phyloP scores from a whole-genome alignment of 2,329 filamentous ascomycete genomes.

The Ophiostoma populinum region DNA sequence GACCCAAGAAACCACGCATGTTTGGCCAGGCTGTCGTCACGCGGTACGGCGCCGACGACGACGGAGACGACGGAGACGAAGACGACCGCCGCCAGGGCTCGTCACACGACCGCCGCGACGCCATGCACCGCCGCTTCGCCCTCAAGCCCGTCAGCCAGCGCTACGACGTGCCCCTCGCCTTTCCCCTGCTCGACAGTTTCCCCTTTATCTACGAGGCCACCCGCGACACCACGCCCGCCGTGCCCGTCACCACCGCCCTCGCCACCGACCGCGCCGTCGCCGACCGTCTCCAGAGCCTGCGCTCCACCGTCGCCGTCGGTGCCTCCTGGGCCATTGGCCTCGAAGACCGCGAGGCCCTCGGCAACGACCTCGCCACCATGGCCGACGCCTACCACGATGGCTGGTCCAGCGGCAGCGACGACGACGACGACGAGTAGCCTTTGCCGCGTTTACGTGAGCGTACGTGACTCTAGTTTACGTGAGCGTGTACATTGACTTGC shows the following conservation, averaged over 20 bases:
- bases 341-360: conserved; percentile 71
- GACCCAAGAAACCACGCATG: conserved; percentile 17
- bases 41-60: conserved; percentile 13
- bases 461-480: no score
- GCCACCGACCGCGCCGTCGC: conserved; percentile 63
- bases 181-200: conserved; percentile 71
- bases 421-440: conserved; percentile 46
- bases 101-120: conserved; percentile 7
- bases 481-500: no score
- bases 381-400: conserved; percentile 80
- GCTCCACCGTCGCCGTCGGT: conserved; percentile 36
- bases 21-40: conserved; percentile 25
- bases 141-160: conserved; percentile 16
- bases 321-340: conserved; percentile 40
- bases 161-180: conserved; percentile 37
- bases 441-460: no score
- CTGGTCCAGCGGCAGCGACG: conserved; percentile 63
- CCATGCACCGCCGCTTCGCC: conserved; percentile 13
- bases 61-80: background rate
- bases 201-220: conserved; percentile 50
- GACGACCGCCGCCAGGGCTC: background rate
- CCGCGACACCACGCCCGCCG: conserved; percentile 16
- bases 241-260: conserved; percentile 41
- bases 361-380: conserved; percentile 65
- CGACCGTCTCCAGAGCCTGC: conserved; percentile 46